Base-by-base conservation (phyloP, 83 land plant genomes). In the Picea mariana region DNA sequence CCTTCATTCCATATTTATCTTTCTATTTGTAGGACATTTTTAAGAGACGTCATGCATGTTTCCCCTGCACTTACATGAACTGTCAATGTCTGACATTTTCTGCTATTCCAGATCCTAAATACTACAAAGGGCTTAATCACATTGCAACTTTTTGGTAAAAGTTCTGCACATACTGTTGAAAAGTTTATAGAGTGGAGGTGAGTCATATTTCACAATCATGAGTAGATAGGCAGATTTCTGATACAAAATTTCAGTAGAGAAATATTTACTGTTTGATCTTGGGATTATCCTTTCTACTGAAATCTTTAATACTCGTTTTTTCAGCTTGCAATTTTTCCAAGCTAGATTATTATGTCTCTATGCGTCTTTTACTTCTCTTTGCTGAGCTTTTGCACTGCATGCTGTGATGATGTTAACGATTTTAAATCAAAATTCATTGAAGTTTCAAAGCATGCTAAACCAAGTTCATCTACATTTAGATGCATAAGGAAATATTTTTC, bases 111-210 rank as follows among this genome's bases (percentile, higher is more conserved):
- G 94, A 81, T 90, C 23, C 11, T 94, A 61, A 86, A 85, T 38
- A 94, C 95, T 5, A 83, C 89, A 9, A 94, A 94, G 80, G 97
- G 97, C 27, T 31, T 52, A 1, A 89, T 92, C 47, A 90, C 87
- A 38, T 89, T 89, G 81, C 91, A 94, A 77, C 93, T 92, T 66
- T 84, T 73, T 86, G 87, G 88, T 73, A 90, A 92, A 55, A 81
- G 87, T 73, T 87, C 92, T 62, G 88, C 92, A 44, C 90, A 85
- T 47, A 78, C 83, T 44, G 93, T 94, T 27, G 85, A 87, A 61
- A 83, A 85, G 68, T 94, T 94, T 78, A 27, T 92, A 26, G 86
- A 86, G 31, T 79, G 85, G 24, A 90, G 97, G 44, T 42, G 11
- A 49, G 55, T 49, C 9, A 49, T 49, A 49, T 49, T 49, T 49